These are phyloP conservation scores for Penicillium pulvis DNA, from an alignment of 495 filamentous ascomycete species.

Conservation along the genomic window DNA sequence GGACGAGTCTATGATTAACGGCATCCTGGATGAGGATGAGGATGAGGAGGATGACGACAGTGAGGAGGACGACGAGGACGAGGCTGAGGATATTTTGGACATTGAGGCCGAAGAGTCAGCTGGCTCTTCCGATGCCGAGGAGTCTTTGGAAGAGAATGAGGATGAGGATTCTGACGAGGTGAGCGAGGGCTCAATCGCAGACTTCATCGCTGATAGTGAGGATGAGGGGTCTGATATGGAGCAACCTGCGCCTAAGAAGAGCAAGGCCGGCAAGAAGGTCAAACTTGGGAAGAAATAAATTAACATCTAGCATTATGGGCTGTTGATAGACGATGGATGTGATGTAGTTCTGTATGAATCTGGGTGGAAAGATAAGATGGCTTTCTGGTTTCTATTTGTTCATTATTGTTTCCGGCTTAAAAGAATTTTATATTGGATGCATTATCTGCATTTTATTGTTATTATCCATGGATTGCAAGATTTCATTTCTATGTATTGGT, in stretches of 20 bases:
- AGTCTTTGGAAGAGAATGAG: slow-evolving; percentile 48
- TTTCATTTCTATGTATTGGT: not conserved
- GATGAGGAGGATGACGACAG: slow-evolving; percentile 44
- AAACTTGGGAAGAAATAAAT: slow-evolving; percentile 37
- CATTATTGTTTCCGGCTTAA: slow-evolving; percentile 7
- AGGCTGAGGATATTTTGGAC: slow-evolving; percentile 41
- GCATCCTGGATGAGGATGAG: slow-evolving; percentile 39
- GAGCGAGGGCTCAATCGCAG: slow-evolving; percentile 45
- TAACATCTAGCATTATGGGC: not conserved
- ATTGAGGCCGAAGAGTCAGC: slow-evolving; percentile 50
- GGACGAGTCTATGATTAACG: slow-evolving; percentile 51
- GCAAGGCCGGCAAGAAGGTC: slow-evolving; percentile 39
- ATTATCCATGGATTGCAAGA: not conserved
- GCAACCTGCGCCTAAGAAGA: slow-evolving; percentile 41
- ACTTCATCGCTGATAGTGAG: slow-evolving; percentile 51
- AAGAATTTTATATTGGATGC: slow-evolving; percentile 20
- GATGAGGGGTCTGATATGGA: slow-evolving; percentile 43
- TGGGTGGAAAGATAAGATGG: slow-evolving; percentile 15
- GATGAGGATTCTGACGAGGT: slow-evolving; percentile 46
- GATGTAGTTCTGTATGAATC: slow-evolving; percentile 20
- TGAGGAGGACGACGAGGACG: slow-evolving; percentile 45
- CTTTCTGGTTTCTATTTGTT: slow-evolving; percentile 16
- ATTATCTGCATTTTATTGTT: slow-evolving; percentile 17
- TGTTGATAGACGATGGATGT: slow-evolving; percentile 1
- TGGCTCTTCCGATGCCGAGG: slow-evolving; percentile 50